Evolutionary conservation across 202 grass and related monocot genomes (phyloP).

Genomic region (Zizania palustris): DNA sequence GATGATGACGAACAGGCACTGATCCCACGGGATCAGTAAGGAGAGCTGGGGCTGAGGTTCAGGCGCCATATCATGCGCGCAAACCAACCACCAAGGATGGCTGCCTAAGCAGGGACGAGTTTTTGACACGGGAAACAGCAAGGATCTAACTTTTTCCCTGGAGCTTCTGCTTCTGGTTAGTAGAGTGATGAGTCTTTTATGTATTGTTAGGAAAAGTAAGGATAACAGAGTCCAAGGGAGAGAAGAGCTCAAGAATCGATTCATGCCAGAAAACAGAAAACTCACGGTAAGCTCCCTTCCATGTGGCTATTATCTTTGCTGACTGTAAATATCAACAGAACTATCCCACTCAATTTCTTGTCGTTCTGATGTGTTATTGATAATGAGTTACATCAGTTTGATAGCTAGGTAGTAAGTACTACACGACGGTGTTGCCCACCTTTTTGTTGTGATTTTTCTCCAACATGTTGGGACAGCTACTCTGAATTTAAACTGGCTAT

Average conservation of each 20-base stretch:
- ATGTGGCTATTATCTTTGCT: slow-evolving; percentile 10
- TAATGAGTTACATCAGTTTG: background rate
- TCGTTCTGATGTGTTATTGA: slow-evolving; percentile 32
- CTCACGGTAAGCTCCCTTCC: background rate
- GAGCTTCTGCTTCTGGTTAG: slow-evolving; percentile 20
- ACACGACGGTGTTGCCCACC: background rate
- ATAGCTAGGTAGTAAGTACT: background rate
- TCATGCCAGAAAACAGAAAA: background rate
- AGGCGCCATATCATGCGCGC: slow-evolving; percentile 49
- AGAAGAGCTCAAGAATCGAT: slow-evolving; percentile 12
- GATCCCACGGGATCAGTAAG: slow-evolving; percentile 56
- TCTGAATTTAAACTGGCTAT: background rate
- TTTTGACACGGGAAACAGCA: background rate
- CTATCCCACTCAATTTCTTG: background rate
- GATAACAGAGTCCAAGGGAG: slow-evolving; percentile 27
- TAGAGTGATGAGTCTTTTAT: slow-evolving; percentile 17
- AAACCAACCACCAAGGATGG: slow-evolving; percentile 48
- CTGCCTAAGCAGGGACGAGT: slow-evolving; percentile 26
- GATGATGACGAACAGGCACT: slow-evolving; percentile 38
- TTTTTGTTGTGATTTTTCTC: background rate
- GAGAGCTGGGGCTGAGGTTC: slow-evolving; percentile 62
- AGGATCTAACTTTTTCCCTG: slow-evolving; percentile 1
- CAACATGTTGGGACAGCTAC: background rate
- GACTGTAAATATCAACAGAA: slow-evolving; percentile 53
- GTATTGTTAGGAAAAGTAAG: slow-evolving; percentile 19